Evolutionary conservation across 345 rosid genomes (phyloP), one percentile per base, ranked within the genome.

Genomic region (Arabis hirsuta): DNA sequence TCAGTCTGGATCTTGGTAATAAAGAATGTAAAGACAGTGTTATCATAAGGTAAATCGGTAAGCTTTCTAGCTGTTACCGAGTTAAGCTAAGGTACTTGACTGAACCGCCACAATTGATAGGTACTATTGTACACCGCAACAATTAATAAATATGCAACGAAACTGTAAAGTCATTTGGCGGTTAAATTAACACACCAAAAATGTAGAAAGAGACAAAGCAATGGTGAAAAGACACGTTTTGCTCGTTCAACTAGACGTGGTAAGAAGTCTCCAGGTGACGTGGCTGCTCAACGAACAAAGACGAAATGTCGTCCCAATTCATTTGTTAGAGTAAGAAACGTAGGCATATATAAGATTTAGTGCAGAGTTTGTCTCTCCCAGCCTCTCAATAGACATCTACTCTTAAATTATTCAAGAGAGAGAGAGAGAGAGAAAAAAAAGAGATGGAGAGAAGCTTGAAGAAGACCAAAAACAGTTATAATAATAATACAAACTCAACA

Each of bases 381-480:
- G 36, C 70, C 64, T 53, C 34, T 45, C 51, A 54, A 69, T 4
- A 69, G 34, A 69, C 55, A 46, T 69, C 47, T 34, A 11, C 12
- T 43, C 38, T 46, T 54, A 9, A 27, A 34, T 31, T 7, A 55
- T 62, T 39, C 26, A 57, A 20, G 53, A 11, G 44, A 63, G 12
- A 48, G 32, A 69, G n/a, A 57, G 5, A 59, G 27, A 52, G 10
- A 71, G 9, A 71, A 10, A 50, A 71, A 11, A 50, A 20, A 52
- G 4, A 26, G 45, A 72, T 70, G 72, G 76, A 74, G 69, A 78
- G 77, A 72, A 76, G 65, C 62, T 64, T 79, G 46, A 81, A 45
- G 34, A 64, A 51, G 65, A 81, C 7, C 62, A 72, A 14, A 58
- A 78, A 12, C 38, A 34, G 38, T 24, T 65, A 13, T n/a, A 39